These are phyloP conservation scores for Pyrenophora seminiperda DNA, from an alignment of 2,329 filamentous ascomycete species.

Conservation along the genomic window DNA sequence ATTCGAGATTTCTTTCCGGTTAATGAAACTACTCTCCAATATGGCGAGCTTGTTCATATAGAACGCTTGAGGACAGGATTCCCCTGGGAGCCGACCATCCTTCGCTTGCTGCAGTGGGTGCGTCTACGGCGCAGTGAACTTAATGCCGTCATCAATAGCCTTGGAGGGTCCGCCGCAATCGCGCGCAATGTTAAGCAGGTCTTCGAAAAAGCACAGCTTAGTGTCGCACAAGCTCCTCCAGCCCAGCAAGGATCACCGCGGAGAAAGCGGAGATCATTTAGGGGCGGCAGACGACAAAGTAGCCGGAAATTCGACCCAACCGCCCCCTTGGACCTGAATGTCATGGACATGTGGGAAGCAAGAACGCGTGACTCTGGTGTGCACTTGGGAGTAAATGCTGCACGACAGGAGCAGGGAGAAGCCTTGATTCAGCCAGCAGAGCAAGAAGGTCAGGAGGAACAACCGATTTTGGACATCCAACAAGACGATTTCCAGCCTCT, in stretches of 20 bases:
- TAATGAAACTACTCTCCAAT: constrained; percentile 38
- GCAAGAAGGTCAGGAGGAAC: constrained; percentile 10
- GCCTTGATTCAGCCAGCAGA: constrained; percentile 3
- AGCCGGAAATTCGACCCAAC: constrained; percentile 40
- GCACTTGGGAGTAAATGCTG: constrained; percentile 13
- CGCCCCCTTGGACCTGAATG: constrained; percentile 26
- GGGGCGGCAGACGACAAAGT: constrained; percentile 33
- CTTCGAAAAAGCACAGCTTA: constrained; percentile 20
- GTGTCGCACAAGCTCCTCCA: constrained; percentile 4
- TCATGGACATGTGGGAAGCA: constrained; percentile 29
- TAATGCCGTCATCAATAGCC: constrained; percentile 46
- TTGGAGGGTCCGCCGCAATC: constrained; percentile 54
- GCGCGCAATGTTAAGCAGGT: constrained; percentile 35
- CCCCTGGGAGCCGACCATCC: constrained; percentile 57
- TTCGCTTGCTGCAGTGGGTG: constrained; percentile 55
- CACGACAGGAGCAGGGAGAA: constrained; percentile 13
- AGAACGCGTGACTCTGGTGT: constrained; percentile 26
- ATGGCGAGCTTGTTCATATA: constrained; percentile 48
- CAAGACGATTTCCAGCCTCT: constrained; percentile 11
- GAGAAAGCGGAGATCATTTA: constrained; percentile 36
- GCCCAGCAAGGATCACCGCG: constrained; percentile 23
- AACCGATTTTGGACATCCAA: constrained; percentile 9
- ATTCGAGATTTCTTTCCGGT: constrained; percentile 46
- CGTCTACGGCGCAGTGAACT: constrained; percentile 55
- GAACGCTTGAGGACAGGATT: constrained; percentile 53